Percentiles rank a stretch among this genome's conserved stretches.
Evolutionary conservation across 805 yeast genomes (phyloP).

Genomic region (Monosporozyma aerobia): DNA sequence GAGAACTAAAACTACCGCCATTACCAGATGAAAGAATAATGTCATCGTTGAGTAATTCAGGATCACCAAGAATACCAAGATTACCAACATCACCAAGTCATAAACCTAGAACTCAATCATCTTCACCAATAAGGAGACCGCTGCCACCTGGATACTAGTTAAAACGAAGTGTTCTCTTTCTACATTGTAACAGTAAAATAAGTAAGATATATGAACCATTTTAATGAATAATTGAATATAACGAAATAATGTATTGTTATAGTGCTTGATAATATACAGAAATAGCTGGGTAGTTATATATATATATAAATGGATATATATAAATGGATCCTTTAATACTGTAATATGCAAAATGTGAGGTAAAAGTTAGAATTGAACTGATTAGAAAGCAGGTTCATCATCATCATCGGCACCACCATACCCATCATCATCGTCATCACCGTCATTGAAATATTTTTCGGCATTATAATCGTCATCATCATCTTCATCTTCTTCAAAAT

Average conservation of each 20-base stretch:
- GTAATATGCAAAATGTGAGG: neutral
- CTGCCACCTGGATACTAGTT: conserved; percentile 14
- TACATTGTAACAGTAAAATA: neutral
- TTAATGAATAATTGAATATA: neutral
- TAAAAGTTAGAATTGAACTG: neutral
- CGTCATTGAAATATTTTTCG: conserved; percentile 39
- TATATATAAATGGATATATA: neutral
- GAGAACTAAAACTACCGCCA: neutral
- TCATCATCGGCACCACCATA: conserved; percentile 28
- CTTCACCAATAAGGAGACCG: conserved; percentile 16
- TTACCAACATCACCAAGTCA: conserved; percentile 12
- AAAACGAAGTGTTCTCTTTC: neutral
- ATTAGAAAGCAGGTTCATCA: conserved; percentile 53
- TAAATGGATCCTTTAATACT: neutral
- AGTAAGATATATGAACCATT: neutral
- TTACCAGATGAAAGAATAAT: neutral
- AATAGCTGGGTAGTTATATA: neutral
- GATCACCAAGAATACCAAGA: conserved; percentile 7
- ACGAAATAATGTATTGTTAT: neutral
- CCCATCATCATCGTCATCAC: conserved; percentile 35
- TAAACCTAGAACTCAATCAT: conserved; percentile 5
- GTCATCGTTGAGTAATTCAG: neutral
- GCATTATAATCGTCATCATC: conserved; percentile 40
- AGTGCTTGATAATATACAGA: neutral
- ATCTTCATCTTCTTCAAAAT: conserved; percentile 53